Base-by-base conservation (phyloP, 1,284 basidiomycete genomes). In the Boletus subluridellus region DNA sequence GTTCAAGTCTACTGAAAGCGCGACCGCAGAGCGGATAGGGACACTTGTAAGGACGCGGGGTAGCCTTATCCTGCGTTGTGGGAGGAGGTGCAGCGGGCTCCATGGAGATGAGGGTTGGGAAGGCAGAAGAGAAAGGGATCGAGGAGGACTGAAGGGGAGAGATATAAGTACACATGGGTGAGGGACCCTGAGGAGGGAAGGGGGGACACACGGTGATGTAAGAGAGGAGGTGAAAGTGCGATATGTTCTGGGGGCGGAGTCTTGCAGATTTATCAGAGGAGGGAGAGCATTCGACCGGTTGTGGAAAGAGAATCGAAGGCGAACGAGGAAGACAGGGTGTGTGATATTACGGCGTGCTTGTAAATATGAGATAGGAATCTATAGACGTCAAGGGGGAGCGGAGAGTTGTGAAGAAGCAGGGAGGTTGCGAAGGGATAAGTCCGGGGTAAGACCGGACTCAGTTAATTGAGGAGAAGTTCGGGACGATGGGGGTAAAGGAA, bases 11-110 rank as follows among this genome's bases (percentile, higher is more conserved):
- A 72, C 91, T 94, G 75, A 96, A 96, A 0, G 93, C 92, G 24
- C 92, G 81, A 51, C 92, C 92, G 70, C 94, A 96, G n/a, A 92
- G 80, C 0, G 87, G 87, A 73, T 94, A 96, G 46, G 94, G 94
- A 73, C 94, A 98, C 71, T 96, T 97, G 85, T 97, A 98, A 0
- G 95, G 95, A 55, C 94, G 81, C 2, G 91, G 82, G 37, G 81
- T 77, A 55, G 77, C 71, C 72, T 87, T 87, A 61, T 87, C 86
- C 49, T 73, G 66, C 0, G 57, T 48, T 15, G 52, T 26, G 21
- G 60, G 46, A 21, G 62, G 56, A 8, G 48, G 57, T 5, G 56
- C 28, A 32, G 61, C 26, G 37, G 58, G 17, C 11, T 74, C 71
- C 69, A 74, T 71, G 46, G 70, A 41, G 3, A 57, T 54, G 59